Conservation (phyloP, 768 basidiomycete species). For the Agrocybe praecox region DNA sequence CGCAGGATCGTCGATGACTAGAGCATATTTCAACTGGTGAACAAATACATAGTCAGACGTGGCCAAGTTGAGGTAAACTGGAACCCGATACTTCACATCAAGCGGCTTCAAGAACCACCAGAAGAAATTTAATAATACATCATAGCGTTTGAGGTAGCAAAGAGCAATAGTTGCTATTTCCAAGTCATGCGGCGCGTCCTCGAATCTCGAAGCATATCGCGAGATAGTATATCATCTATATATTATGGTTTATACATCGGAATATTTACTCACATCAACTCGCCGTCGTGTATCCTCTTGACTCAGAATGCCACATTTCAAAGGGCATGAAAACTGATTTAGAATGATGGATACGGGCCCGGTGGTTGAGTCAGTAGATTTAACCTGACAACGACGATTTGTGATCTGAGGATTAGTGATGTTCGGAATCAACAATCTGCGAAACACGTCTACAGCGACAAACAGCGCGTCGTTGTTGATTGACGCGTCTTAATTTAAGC, state of each 20-base stretch:
- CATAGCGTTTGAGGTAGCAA: constrained; percentile 26
- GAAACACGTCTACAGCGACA: constrained; percentile 23
- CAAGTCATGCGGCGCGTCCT: no score
- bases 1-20: background rate
- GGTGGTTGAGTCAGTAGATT: no score
- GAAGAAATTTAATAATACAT: constrained; percentile 28
- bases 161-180: constrained; percentile 37
- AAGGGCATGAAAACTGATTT: no score
- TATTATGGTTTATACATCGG: no score
- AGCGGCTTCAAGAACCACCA: constrained; percentile 43
- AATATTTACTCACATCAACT: no score
- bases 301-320: no score
- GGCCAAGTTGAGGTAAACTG: constrained; percentile 2
- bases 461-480: constrained; percentile 26
- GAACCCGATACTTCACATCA: constrained; percentile 19
- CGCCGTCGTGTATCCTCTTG: no score
- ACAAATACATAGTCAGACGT: background rate
- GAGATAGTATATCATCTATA: no score
- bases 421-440: constrained; percentile 6
- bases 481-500: constrained; percentile 26
- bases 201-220: no score
- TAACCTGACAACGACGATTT: no score
- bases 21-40: background rate
- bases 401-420: background rate
- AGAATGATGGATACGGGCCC: no score